phyloP scores from a whole-genome alignment of 73 alveolate genomes.

The Paramecium octaurelia region DNA sequence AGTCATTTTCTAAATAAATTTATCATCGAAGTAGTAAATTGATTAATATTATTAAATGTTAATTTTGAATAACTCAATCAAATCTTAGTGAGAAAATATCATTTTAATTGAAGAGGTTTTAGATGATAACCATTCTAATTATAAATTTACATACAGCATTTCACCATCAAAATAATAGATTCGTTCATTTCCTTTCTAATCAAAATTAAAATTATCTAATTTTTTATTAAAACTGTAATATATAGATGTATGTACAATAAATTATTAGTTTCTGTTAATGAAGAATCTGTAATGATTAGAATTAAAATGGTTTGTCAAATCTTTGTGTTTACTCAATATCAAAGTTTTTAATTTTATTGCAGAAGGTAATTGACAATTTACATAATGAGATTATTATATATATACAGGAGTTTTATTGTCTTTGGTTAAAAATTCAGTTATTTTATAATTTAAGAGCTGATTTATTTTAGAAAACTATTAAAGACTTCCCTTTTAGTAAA shows the following conservation, averaged over 20 bases:
- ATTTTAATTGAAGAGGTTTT: slow-evolving; percentile 20
- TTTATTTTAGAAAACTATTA: background rate
- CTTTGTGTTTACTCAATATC: background rate
- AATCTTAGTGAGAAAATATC: background rate
- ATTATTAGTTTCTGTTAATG: background rate
- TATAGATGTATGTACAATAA: background rate
- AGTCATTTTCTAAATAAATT: background rate
- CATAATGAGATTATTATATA: background rate
- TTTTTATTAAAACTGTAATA: slow-evolving; percentile 28
- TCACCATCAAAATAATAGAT: slow-evolving; percentile 42
- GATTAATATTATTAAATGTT: background rate
- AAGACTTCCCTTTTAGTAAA: background rate
- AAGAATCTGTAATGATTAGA: background rate
- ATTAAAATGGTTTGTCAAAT: slow-evolving; percentile 5
- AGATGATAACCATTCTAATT: background rate
- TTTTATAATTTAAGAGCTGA: background rate
- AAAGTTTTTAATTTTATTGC: background rate
- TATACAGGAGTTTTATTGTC: background rate
- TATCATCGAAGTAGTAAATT: slow-evolving; percentile 29
- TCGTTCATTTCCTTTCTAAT: background rate
- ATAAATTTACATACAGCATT: background rate
- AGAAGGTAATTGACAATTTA: background rate
- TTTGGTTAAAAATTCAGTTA: background rate
- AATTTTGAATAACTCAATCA: background rate
- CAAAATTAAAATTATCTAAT: background rate